Evolutionary conservation across 2,329 filamentous ascomycete species (phyloP).

Genomic region (Beauveria asiatica): DNA sequence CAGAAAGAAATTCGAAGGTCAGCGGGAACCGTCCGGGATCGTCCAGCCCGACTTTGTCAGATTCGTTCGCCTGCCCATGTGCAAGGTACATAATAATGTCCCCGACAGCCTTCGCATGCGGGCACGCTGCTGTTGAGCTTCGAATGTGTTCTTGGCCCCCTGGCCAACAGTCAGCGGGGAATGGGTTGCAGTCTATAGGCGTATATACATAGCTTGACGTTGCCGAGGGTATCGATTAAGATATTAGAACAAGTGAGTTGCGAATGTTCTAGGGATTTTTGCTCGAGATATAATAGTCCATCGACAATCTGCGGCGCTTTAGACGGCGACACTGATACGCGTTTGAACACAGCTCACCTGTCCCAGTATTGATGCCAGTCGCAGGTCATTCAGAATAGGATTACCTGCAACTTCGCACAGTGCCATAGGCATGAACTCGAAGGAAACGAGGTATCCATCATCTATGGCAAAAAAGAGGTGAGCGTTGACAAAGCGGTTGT

Average conservation of each 20-base stretch:
- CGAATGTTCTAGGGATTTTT: constrained; percentile 8
- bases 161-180: background rate
- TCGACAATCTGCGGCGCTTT: constrained; percentile 5
- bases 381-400: constrained; percentile 7
- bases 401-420: constrained; percentile 5
- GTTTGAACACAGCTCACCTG: background rate
- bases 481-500: constrained; percentile 1
- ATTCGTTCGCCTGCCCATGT: background rate
- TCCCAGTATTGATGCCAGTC: constrained; percentile 8
- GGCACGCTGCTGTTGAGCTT: background rate
- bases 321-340: background rate
- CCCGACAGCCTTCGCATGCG: background rate
- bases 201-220: constrained; percentile 10
- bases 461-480: background rate
- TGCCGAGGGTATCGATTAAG: constrained; percentile 2
- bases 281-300: constrained; percentile 8
- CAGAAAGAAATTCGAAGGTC: background rate
- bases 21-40: background rate
- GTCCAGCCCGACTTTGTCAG: background rate
- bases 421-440: constrained; percentile 12
- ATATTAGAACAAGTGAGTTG: constrained; percentile 11
- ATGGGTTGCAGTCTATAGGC: background rate
- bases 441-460: background rate
- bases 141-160: constrained; percentile 9
- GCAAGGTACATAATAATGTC: background rate